These are phyloP conservation scores for Chalaropsis ovoidea DNA, from an alignment of 2,329 filamentous ascomycete genomes.

Conservation along the genomic window DNA sequence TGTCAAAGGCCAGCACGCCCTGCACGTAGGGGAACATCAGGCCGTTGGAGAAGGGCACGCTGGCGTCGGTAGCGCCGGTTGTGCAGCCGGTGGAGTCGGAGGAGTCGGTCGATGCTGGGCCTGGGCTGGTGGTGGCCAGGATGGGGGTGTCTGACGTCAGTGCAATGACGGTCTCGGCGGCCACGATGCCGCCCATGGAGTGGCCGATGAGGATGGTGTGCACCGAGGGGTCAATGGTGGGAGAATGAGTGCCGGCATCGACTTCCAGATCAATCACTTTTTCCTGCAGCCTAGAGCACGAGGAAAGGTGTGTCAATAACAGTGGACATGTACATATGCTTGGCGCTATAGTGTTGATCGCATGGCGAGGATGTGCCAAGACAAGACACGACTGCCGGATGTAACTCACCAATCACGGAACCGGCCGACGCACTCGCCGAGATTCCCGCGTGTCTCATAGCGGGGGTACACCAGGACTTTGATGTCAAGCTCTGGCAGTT, in stretches of 20 bases:
- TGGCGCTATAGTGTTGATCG: background rate
- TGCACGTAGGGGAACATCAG: slow-evolving; percentile 93
- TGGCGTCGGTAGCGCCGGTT: slow-evolving; percentile 28
- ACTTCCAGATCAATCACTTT: slow-evolving; percentile 94
- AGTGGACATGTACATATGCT: background rate
- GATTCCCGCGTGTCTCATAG: slow-evolving; percentile 71
- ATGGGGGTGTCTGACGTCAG: slow-evolving; percentile 51
- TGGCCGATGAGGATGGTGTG: slow-evolving; percentile 75
- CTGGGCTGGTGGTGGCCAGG: slow-evolving; percentile 38
- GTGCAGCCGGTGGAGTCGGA: slow-evolving; percentile 15
- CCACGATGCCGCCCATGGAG: slow-evolving; percentile 89
- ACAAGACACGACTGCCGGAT: background rate
- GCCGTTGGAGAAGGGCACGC: slow-evolving; percentile 30
- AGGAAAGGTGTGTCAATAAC: background rate
- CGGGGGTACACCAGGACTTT: slow-evolving; percentile 63
- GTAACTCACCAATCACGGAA: slow-evolving; percentile 63
- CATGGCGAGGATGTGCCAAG: background rate
- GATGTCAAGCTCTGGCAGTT: slow-evolving; percentile 59
- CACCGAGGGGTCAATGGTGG: slow-evolving; percentile 77
- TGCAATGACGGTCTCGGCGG: slow-evolving; percentile 73
- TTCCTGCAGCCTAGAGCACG: slow-evolving; percentile 62
- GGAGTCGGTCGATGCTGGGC: slow-evolving; percentile 26
- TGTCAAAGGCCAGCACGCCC: slow-evolving; percentile 86
- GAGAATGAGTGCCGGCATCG: slow-evolving; percentile 64
- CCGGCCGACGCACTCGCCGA: slow-evolving; percentile 57